Percentiles rank a stretch among this genome's conserved stretches.
phyloP scores from a whole-genome alignment of 768 basidiomycete genomes.

The Chiua virens region DNA sequence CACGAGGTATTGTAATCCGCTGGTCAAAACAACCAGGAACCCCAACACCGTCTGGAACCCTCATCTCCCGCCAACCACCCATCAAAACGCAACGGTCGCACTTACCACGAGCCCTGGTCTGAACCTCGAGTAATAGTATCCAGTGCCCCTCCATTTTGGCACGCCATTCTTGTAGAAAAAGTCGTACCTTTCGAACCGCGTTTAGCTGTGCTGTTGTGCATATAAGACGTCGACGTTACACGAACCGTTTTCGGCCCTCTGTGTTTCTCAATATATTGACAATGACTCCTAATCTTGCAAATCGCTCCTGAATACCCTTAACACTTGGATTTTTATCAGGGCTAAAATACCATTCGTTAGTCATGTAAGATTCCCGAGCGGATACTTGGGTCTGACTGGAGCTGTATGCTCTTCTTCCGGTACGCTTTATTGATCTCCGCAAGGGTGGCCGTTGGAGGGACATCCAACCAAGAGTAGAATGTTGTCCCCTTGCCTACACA shows the following conservation, averaged over 20 bases:
- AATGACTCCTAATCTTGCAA: conserved; percentile 88
- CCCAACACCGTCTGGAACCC: conserved; percentile 62
- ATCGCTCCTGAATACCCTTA: conserved; percentile 82
- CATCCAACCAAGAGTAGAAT: conserved; percentile 93
- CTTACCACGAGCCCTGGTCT: conserved; percentile 85
- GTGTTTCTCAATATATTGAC: conserved; percentile 74
- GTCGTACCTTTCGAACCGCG: conserved; percentile 59
- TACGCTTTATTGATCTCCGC: conserved; percentile 87
- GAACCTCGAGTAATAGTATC: conserved; percentile 96
- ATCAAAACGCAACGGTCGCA: conserved; percentile 4
- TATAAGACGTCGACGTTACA: conserved; percentile 10
- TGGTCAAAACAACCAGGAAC: conserved; percentile 77
- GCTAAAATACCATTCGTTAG: conserved; percentile 43
- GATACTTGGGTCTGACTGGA: conserved; percentile 74
- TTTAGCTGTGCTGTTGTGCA: neutral
- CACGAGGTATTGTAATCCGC: conserved; percentile 79
- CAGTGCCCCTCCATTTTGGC: conserved; percentile 93
- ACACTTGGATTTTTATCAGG: conserved; percentile 94
- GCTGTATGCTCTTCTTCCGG: conserved; percentile 82
- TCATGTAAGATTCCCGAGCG: neutral
- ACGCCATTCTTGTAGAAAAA: conserved; percentile 98
- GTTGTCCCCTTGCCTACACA: conserved; percentile 77
- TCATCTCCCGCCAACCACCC: conserved; percentile 1
- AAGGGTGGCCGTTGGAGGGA: conserved; percentile 70
- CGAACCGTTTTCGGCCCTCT: conserved; percentile 76